Conservation (phyloP, 1,284 basidiomycete species). For the Entoloma clypeatum region DNA sequence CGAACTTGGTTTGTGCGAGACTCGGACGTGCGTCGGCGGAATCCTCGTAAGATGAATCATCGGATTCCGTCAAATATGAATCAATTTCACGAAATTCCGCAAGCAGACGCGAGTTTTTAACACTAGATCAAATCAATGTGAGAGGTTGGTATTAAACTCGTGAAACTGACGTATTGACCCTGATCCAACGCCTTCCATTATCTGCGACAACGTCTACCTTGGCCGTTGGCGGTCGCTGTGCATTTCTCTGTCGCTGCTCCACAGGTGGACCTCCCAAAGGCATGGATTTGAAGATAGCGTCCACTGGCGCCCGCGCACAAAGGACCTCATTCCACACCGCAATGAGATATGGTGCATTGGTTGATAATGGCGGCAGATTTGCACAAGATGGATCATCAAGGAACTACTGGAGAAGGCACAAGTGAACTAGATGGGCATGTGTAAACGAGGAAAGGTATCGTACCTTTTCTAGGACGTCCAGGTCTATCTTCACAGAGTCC, state of each 20-base stretch:
- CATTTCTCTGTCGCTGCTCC: conserved; percentile 20
- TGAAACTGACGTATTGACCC: conserved; percentile 85
- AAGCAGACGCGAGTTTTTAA: conserved; percentile 70
- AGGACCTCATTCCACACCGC: conserved; percentile 76
- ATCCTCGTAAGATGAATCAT: conserved; percentile 49
- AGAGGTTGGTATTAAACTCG: conserved; percentile 3
- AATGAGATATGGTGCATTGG: conserved; percentile 72
- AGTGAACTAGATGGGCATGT: conserved; percentile 14
- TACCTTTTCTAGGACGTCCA: conserved; percentile 57
- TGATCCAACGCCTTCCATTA: conserved; percentile 69
- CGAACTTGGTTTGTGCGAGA: conserved; percentile 50
- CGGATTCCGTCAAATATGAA: conserved; percentile 71
- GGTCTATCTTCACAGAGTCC: conserved; percentile 42
- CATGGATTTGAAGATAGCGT: conserved; percentile 58
- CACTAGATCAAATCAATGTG: conserved; percentile 37
- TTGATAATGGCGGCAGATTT: conserved; percentile 50
- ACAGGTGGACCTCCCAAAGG: conserved; percentile 16
- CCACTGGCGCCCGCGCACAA: conserved; percentile 52
- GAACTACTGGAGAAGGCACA: conserved; percentile 51
- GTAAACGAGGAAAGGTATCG: conserved; percentile 3
- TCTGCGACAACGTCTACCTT: conserved; percentile 81
- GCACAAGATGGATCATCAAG: conserved; percentile 43
- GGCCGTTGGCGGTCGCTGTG: conserved; percentile 40
- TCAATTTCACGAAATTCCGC: conserved; percentile 80
- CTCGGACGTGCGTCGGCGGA: conserved; percentile 35